These are phyloP conservation scores for Eucalyptus erythrocorys DNA, from an alignment of 345 rosid species.

Conservation along the genomic window DNA sequence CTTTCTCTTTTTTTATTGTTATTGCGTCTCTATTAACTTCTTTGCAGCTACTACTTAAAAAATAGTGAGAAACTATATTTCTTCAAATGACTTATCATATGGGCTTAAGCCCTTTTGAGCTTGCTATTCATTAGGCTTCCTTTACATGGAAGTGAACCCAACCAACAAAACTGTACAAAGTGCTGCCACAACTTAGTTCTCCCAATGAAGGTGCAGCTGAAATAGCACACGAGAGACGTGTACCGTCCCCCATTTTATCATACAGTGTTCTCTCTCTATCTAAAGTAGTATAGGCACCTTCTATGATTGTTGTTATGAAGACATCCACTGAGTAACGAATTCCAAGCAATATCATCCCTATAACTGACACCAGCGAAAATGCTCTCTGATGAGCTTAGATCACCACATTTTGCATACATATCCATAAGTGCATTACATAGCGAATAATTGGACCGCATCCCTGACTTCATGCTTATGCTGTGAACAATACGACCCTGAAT, in stretches of 20 bases:
- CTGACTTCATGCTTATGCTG: slow-evolving; percentile 26
- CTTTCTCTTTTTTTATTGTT: too few species aligned
- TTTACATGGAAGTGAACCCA: too few species aligned
- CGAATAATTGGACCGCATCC: slow-evolving; percentile 19
- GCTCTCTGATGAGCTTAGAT: slow-evolving; percentile 26
- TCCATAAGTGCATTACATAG: slow-evolving; percentile 39
- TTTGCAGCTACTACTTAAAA: too few species aligned
- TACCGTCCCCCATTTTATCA: slow-evolving; percentile 24
- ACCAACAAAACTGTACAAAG: slow-evolving; percentile 5
- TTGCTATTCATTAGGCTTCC: too few species aligned
- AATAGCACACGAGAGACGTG: slow-evolving; percentile 30
- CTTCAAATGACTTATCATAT: too few species aligned
- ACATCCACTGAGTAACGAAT: slow-evolving; percentile 37
- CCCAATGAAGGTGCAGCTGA: slow-evolving; percentile 32
- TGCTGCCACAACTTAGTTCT: slow-evolving; percentile 19
- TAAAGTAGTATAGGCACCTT: slow-evolving; percentile 27
- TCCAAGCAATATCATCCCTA: slow-evolving; percentile 55
- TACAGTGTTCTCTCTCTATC: slow-evolving; percentile 13
- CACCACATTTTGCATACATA: slow-evolving; percentile 48
- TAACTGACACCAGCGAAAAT: slow-evolving; percentile 15
- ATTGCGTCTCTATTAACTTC: too few species aligned
- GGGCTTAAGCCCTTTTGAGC: too few species aligned
- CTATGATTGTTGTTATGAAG: slow-evolving; percentile 21
- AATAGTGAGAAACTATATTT: too few species aligned
- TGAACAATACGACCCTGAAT: slow-evolving; percentile 21